These are phyloP conservation scores for Thelonectria discophora DNA, from an alignment of 2,329 filamentous ascomycete species.

Conservation along the genomic window DNA sequence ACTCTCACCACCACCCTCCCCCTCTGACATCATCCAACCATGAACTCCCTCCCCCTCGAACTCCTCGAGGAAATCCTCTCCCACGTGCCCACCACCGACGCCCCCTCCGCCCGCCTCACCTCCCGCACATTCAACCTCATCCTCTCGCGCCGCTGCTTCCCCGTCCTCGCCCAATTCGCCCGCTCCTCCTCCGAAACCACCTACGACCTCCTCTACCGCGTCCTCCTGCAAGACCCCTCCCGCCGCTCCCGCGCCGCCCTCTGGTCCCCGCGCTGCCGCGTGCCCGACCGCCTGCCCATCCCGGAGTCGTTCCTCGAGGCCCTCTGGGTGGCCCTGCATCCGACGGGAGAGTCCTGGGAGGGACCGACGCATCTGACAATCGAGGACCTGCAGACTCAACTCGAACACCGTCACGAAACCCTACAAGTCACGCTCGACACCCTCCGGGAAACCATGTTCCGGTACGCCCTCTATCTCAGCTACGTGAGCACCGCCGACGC, in stretches of 20 bases:
- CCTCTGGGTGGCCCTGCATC: constrained; percentile 40
- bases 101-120: constrained; percentile 44
- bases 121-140: constrained; percentile 46
- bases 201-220: constrained; percentile 36
- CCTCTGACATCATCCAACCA: constrained; percentile 28
- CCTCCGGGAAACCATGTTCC: constrained; percentile 44
- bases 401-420: constrained; percentile 37
- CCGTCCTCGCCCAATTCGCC: constrained; percentile 43
- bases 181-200: constrained; percentile 30
- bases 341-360: constrained; percentile 36
- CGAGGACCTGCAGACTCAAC: constrained; percentile 28
- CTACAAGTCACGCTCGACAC: too few relatives aligned
- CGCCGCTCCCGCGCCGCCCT: constrained; percentile 42
- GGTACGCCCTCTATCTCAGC: constrained; percentile 49
- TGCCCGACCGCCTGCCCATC: constrained; percentile 43
- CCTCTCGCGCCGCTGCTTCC: constrained; percentile 42
- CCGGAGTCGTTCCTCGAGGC: constrained; percentile 46
- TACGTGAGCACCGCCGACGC: constrained; percentile 40
- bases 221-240: constrained; percentile 28
- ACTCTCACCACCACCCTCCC: not conserved
- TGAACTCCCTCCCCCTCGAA: constrained; percentile 46
- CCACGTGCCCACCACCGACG: constrained; percentile 36
- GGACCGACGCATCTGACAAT: constrained; percentile 19
- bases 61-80: constrained; percentile 43
- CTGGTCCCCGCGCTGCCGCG: constrained; percentile 49